Base-by-base conservation (phyloP, 1,284 basidiomycete species). In the Moniliella sp. region DNA sequence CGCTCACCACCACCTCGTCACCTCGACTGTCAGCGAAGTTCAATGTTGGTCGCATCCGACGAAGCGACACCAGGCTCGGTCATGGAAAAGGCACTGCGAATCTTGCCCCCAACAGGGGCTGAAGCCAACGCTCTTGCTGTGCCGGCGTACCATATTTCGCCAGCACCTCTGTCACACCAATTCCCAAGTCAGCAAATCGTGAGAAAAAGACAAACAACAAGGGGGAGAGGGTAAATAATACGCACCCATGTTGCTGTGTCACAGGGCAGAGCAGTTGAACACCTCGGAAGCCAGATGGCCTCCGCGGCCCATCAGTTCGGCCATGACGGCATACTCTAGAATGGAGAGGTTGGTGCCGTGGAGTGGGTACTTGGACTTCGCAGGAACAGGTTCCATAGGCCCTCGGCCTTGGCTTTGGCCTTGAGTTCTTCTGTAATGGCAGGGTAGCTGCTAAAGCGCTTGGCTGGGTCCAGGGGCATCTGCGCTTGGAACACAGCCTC, bases 241-340 rank as follows among this genome's bases (percentile, higher is more conserved):
- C n/a, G n/a, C n/a, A n/a, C n/a, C n/a, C 51, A 54, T 54, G 46
- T 54, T 54, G 7, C 84, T 86, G 2, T 84, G 93, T 62, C 93
- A 86, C 13, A 86, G 84, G 7, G 84, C 84, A 25, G 82, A 74
- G 63, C 84, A 93, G 57, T 93, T 93, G 41, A 79, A n/a, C 15
- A 71, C 71, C 64, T 91, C 76, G 18, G 82, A 72, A n/a, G 75
- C 78, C 31, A 84, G 66, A 48, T 75, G 75, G 4, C 76, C 74
- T 23, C 69, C 73, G 41, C 83, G 72, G 8, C 86, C 88, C 46
- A 91, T 73, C 38, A 94, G 65, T 64, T 97, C 88, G 25, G 84
- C 84, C 74, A 94, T 88, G 25, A 93, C 76, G 29, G 79, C 82
- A 62, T 97, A 97, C 78, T 94, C 86, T 34, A 97, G 68, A 63